A percentile compares a stretch with the other conserved stretches of the same genome.
Conservation (phyloP, 106 monocot species). For the Phalaenopsis equestris region DNA sequence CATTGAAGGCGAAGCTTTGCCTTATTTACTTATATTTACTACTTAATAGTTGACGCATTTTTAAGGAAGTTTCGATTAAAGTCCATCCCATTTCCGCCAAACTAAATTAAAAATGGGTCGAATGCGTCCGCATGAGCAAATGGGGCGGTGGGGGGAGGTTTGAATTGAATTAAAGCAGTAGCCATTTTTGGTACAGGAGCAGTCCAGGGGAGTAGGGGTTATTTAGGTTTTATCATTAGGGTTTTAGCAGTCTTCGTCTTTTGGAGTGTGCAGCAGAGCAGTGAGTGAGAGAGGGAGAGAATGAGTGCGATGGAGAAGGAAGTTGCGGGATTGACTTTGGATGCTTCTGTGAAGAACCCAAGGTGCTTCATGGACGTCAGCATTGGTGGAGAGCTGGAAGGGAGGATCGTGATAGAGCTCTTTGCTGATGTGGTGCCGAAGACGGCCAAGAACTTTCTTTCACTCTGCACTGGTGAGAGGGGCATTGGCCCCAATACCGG, state of each 20-base stretch:
- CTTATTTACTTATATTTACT: too few species aligned
- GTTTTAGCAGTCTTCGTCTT: background rate
- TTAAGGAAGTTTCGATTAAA: too few species aligned
- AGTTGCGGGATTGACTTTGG: background rate
- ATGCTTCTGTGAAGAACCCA: conserved; percentile 12
- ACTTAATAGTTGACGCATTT: too few species aligned
- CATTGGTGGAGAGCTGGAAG: conserved; percentile 26
- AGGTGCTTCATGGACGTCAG: conserved; percentile 20
- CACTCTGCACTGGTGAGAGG: conserved; percentile 25
- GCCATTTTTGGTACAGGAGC: background rate
- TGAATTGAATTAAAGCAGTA: conserved; percentile 4
- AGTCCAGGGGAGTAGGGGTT: background rate
- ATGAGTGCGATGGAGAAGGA: conserved; percentile 3
- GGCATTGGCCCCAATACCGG: conserved; percentile 17
- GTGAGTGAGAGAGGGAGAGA: background rate
- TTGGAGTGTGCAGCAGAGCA: background rate
- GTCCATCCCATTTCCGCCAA: too few species aligned
- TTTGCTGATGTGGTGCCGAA: conserved; percentile 21
- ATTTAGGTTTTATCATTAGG: background rate
- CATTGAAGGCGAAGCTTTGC: too few species aligned
- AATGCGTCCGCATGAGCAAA: background rate
- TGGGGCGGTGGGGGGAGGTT: background rate
- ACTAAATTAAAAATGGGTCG: too few species aligned
- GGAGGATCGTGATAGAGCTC: conserved; percentile 23
- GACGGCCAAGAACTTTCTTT: conserved; percentile 21